Evolutionary conservation across 176 grass and related monocot species (phyloP).

Genomic region (Saccharum officinarum): DNA sequence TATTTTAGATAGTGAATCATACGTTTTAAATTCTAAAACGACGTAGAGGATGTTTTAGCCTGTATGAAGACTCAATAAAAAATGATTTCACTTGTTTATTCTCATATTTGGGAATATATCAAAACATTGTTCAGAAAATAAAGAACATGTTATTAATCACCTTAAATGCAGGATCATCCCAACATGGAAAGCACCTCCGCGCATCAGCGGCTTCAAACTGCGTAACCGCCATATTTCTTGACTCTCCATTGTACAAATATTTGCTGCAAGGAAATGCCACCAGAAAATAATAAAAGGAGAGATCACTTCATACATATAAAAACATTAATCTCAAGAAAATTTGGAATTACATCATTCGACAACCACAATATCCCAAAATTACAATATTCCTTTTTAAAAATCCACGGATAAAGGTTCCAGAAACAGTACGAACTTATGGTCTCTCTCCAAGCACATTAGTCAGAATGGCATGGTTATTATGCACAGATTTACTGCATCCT

Average conservation of each 20-base stretch:
- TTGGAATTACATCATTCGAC: not conserved
- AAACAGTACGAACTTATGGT: not conserved
- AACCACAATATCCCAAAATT: not conserved
- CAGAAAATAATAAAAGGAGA: conserved; percentile 14
- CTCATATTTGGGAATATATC: not conserved
- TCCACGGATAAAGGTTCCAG: not conserved
- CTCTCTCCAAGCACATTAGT: not conserved
- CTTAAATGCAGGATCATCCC: conserved; percentile 94
- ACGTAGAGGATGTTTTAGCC: not conserved
- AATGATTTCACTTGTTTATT: not conserved
- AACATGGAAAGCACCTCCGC: conserved; percentile 84
- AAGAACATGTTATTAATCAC: conserved; percentile 8
- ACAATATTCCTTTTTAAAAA: not conserved
- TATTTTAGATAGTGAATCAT: not conserved
- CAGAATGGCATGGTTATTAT: not conserved
- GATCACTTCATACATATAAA: not conserved
- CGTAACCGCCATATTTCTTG: conserved; percentile 74
- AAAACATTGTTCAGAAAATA: not conserved
- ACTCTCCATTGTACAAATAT: conserved; percentile 57
- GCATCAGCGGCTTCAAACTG: conserved; percentile 90
- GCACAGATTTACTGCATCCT: conserved; percentile 8
- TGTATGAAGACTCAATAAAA: not conserved
- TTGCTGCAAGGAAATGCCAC: conserved; percentile 45
- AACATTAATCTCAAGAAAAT: not conserved
- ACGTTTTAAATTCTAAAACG: not conserved